phyloP scores from a whole-genome alignment of 768 basidiomycete species.

The Agrocybe chaxingu region DNA sequence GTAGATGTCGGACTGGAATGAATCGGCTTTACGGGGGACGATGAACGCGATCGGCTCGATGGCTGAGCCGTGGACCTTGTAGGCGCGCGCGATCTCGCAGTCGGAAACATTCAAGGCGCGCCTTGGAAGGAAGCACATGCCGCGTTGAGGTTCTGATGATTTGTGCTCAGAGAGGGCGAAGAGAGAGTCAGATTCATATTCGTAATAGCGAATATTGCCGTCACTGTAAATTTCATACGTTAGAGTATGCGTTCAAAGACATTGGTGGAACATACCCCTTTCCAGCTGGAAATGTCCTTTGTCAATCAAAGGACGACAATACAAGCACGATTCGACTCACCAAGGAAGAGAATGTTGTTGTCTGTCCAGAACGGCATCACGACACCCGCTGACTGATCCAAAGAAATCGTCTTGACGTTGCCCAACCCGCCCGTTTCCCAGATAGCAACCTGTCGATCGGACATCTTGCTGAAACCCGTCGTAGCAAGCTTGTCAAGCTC shows the following conservation, averaged over 20 bases:
- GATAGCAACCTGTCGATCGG: constrained; percentile 83
- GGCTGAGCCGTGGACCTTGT: constrained; percentile 71
- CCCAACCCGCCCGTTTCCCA: constrained; percentile 84
- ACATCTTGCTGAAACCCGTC: constrained; percentile 97
- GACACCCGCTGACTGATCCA: constrained; percentile 92
- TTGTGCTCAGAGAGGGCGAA: constrained; percentile 80
- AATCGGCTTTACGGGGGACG: constrained; percentile 92
- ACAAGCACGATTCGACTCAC: constrained; percentile 30
- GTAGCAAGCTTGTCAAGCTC: constrained; percentile 86
- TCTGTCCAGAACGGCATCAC: constrained; percentile 98
- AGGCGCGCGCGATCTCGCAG: constrained; percentile 93
- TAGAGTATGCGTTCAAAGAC: neutral
- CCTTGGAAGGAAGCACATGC: constrained; percentile 95
- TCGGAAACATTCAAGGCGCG: constrained; percentile 85
- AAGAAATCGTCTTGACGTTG: constrained; percentile 70
- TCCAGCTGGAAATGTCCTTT: constrained; percentile 50
- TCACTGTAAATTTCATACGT: constrained; percentile 48
- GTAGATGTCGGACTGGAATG: constrained; percentile 97
- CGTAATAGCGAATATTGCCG: constrained; percentile 97
- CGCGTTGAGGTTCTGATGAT: constrained; percentile 89
- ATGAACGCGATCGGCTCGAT: constrained; percentile 95
- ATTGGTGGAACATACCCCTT: constrained; percentile 60
- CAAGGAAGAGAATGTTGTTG: constrained; percentile 86
- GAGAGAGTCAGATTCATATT: constrained; percentile 86
- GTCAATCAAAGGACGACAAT: neutral